These are phyloP conservation scores for Jasminum sambac DNA, from an alignment of 257 asterid species.

Conservation along the genomic window DNA sequence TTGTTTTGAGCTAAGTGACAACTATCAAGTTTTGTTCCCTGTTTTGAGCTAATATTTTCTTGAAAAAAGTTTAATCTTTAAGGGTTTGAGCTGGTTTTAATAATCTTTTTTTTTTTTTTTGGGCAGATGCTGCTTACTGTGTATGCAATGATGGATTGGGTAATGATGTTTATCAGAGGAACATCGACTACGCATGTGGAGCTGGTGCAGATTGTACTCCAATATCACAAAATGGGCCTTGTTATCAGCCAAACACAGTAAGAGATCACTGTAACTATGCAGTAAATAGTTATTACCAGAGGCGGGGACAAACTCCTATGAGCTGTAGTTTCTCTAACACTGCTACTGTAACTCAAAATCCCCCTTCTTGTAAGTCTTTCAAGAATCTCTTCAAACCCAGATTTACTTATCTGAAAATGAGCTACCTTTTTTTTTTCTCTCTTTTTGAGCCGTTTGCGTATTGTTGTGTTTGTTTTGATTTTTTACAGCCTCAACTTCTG, in stretches of 20 bases:
- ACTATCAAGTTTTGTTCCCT: not conserved
- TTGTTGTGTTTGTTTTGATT: not conserved
- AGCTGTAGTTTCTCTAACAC: slow-evolving; percentile 72
- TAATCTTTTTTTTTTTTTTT: not conserved
- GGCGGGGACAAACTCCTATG: slow-evolving; percentile 35
- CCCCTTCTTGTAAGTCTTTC: slow-evolving; percentile 57
- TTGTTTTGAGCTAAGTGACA: not conserved
- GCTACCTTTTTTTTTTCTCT: not conserved
- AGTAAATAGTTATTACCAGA: slow-evolving; percentile 86
- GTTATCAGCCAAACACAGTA: slow-evolving; percentile 74
- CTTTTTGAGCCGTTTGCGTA: not conserved
- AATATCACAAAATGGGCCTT: slow-evolving; percentile 59
- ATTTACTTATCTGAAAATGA: not conserved
- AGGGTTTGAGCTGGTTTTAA: too few relatives aligned
- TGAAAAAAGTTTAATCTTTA: too few relatives aligned
- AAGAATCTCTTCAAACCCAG: not conserved
- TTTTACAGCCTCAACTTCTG: slow-evolving; percentile 32
- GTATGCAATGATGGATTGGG: slow-evolving; percentile 55
- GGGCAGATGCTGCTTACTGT: slow-evolving; percentile 65
- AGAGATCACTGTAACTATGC: slow-evolving; percentile 90
- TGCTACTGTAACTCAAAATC: slow-evolving; percentile 38
- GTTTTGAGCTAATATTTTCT: not conserved
- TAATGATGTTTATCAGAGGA: slow-evolving; percentile 48
- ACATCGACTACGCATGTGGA: slow-evolving; percentile 93
- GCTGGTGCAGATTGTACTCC: slow-evolving; percentile 73